A percentile compares a stretch with the other conserved stretches of the same genome.
Conservation (phyloP, 345 rosid species). For the Cardiospermum halicacabum region DNA sequence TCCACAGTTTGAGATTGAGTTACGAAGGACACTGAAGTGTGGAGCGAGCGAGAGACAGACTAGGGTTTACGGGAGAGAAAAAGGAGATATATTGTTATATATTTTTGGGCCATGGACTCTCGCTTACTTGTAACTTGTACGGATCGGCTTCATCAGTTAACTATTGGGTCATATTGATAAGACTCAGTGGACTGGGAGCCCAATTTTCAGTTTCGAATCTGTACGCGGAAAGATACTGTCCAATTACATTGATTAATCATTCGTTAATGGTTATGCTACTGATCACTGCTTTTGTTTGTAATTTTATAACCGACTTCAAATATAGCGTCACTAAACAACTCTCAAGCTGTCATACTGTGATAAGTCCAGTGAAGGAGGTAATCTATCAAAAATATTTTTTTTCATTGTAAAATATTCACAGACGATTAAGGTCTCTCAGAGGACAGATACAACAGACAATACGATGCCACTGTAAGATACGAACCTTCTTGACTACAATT, state of each 20-base stretch:
- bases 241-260: too few relatives aligned
- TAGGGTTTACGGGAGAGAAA: slow-evolving; percentile 36
- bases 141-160: too few relatives aligned
- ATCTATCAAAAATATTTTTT: not conserved
- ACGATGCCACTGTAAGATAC: not conserved
- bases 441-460: not conserved
- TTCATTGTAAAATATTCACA: slow-evolving; percentile 27
- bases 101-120: not conserved
- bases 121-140: not conserved
- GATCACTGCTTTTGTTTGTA: too few relatives aligned
- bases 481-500: not conserved
- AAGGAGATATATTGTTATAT: not conserved
- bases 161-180: too few relatives aligned
- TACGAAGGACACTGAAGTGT: not conserved
- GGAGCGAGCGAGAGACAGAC: not conserved
- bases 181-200: too few relatives aligned
- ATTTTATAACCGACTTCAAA: too few relatives aligned
- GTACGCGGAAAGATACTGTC: too few relatives aligned
- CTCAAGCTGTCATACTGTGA: too few relatives aligned
- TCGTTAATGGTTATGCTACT: too few relatives aligned
- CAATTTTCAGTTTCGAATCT: too few relatives aligned
- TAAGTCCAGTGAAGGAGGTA: too few relatives aligned
- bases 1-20: not conserved
- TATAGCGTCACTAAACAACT: too few relatives aligned
- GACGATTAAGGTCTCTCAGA: slow-evolving; percentile 10